phyloP scores from a whole-genome alignment of 805 yeast species.

The Nakazawaea siamensis region DNA sequence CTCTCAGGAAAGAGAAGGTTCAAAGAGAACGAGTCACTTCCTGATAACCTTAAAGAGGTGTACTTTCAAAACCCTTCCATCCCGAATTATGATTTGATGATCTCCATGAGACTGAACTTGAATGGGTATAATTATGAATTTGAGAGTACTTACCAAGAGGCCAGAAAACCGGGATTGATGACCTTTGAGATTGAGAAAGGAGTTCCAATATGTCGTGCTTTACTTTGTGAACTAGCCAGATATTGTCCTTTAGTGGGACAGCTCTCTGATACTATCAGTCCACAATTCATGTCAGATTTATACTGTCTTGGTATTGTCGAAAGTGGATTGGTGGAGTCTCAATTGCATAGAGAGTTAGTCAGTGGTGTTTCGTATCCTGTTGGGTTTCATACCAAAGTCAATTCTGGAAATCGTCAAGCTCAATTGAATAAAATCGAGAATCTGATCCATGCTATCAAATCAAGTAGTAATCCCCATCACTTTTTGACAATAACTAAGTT shows the following conservation, averaged over 20 bases:
- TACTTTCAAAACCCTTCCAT: neutral
- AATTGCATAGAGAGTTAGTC: slow-evolving; percentile 40
- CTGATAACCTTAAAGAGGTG: neutral
- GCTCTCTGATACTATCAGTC: slow-evolving; percentile 38
- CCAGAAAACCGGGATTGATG: slow-evolving; percentile 12
- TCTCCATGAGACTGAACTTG: slow-evolving; percentile 31
- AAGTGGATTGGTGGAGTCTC: slow-evolving; percentile 37
- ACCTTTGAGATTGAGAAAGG: slow-evolving; percentile 30
- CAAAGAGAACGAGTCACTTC: neutral
- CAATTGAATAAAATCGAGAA: slow-evolving; percentile 20
- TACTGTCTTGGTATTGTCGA: slow-evolving; percentile 35
- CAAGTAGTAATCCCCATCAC: slow-evolving; percentile 35
- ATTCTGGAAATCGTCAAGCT: neutral
- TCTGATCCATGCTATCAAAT: slow-evolving; percentile 36
- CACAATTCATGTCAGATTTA: slow-evolving; percentile 41
- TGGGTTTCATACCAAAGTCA: slow-evolving; percentile 27
- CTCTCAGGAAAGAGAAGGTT: slow-evolving; percentile 14
- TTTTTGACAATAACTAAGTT: slow-evolving; percentile 38
- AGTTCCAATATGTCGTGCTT: slow-evolving; percentile 30
- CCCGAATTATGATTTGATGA: slow-evolving; percentile 14
- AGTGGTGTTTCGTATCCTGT: slow-evolving; percentile 43
- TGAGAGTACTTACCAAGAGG: slow-evolving; percentile 3
- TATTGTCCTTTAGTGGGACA: slow-evolving; percentile 37
- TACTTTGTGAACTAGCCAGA: slow-evolving; percentile 31
- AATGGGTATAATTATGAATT: slow-evolving; percentile 18